A percentile compares a stretch with the other conserved stretches of the same genome.
Conservation (phyloP, 2,329 filamentous ascomycete genomes). For the Exserohilum turcica region DNA sequence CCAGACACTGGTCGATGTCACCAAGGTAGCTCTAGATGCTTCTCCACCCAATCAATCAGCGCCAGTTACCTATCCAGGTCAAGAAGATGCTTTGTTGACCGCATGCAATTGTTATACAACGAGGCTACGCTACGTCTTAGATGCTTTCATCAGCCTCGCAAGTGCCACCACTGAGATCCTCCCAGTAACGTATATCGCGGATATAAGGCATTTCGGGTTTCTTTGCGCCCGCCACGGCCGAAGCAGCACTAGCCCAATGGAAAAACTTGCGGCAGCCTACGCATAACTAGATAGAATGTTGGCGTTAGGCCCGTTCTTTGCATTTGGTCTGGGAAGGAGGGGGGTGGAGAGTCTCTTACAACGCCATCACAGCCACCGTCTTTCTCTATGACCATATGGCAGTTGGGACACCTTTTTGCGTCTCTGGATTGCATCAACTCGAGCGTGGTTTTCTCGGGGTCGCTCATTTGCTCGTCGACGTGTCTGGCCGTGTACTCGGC, state of each 20-base stretch:
- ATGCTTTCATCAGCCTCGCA: constrained; percentile 1
- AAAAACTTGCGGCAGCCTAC: constrained; percentile 31
- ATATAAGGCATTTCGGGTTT: constrained; percentile 13
- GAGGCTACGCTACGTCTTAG: no score
- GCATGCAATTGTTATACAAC: neutral
- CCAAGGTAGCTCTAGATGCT: no score
- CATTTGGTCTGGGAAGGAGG: neutral
- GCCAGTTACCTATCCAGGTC: neutral
- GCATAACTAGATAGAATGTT: constrained; percentile 13
- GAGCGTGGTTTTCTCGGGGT: constrained; percentile 29
- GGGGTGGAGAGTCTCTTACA: neutral
- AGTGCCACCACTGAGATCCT: neutral
- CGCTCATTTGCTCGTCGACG: constrained; percentile 28
- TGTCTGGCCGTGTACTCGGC: constrained; percentile 24
- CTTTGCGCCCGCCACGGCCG: constrained; percentile 26
- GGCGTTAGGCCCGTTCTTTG: neutral
- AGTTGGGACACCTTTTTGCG: constrained; percentile 39
- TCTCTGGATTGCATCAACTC: constrained; percentile 31
- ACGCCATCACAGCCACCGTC: constrained; percentile 37
- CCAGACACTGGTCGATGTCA: no score
- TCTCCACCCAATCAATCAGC: no score
- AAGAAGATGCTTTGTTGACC: neutral
- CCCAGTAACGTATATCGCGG: neutral
- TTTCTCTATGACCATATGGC: constrained; percentile 38
- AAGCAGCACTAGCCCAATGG: constrained; percentile 33